Conservation (phyloP, 257 asterid genomes). For the Scutellaria baicalensis region DNA sequence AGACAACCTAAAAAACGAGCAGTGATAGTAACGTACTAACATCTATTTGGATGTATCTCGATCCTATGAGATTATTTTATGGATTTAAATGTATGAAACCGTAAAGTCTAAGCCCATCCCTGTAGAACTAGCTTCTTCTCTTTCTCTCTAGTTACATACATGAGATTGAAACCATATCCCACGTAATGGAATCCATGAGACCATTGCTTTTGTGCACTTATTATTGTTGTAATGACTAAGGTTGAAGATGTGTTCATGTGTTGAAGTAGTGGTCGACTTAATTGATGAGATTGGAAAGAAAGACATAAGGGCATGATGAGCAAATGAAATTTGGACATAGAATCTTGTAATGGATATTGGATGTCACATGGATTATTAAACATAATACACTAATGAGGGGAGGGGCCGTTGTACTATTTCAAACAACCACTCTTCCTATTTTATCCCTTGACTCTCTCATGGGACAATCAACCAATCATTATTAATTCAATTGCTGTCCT, state of each 20-base stretch:
- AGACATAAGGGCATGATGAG: neutral
- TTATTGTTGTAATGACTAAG: neutral
- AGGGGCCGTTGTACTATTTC: constrained; percentile 19
- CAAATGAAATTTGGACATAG: constrained; percentile 5
- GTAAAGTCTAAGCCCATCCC: no score
- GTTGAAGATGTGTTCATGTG: neutral
- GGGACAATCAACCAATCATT: constrained; percentile 2
- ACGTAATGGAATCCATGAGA: no score
- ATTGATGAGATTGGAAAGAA: neutral
- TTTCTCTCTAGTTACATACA: no score
- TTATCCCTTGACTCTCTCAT: neutral
- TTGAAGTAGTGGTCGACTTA: neutral
- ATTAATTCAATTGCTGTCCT: neutral
- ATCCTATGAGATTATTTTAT: no score
- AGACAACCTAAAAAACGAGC: no score
- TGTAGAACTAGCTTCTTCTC: no score
- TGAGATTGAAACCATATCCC: no score
- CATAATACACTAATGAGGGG: constrained; percentile 18
- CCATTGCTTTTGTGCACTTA: no score
- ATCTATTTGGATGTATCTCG: no score
- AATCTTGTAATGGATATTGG: neutral
- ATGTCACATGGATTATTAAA: constrained; percentile 18
- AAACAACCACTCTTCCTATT: neutral
- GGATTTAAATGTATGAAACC: no score
- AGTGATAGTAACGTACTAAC: no score